phyloP scores from a whole-genome alignment of 2,329 filamentous ascomycete genomes.

The Thielaviopsis euricoi region DNA sequence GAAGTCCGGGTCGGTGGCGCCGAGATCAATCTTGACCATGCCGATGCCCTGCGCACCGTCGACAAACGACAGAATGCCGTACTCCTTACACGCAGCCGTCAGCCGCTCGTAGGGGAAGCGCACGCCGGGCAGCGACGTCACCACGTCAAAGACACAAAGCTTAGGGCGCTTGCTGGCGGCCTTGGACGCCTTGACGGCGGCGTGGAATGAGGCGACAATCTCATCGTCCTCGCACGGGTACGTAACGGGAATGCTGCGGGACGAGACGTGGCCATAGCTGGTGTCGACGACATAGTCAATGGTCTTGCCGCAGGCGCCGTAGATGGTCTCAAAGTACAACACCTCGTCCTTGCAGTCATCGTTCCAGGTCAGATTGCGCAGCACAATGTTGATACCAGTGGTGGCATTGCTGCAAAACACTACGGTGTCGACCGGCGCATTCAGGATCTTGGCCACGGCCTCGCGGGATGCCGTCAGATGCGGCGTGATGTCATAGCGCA shows the following conservation, averaged over 20 bases:
- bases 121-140: constrained; percentile 64
- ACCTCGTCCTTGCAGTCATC: constrained; percentile 61
- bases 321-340: constrained; percentile 63
- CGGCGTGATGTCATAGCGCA: constrained; percentile 48
- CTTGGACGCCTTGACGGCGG: constrained; percentile 36
- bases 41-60: constrained; percentile 80
- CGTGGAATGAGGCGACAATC: constrained; percentile 43
- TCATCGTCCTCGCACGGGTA: constrained; percentile 58
- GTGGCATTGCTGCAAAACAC: constrained; percentile 77
- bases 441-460: constrained; percentile 48
- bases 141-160: constrained; percentile 52
- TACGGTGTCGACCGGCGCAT: constrained; percentile 46
- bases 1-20: constrained; percentile 59
- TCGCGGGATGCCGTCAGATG: constrained; percentile 47
- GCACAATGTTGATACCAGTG: constrained; percentile 57
- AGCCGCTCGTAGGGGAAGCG: constrained; percentile 62
- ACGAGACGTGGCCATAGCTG: constrained; percentile 26
- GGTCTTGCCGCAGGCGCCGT: constrained; percentile 60
- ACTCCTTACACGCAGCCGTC: constrained; percentile 43
- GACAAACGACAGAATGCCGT: constrained; percentile 54
- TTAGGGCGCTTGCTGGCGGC: constrained; percentile 43
- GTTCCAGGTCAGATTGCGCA: constrained; percentile 57
- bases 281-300: constrained; percentile 57
- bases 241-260: constrained; percentile 38
- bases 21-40: constrained; percentile 56